A percentile compares a stretch with the other conserved stretches of the same genome.
Conservation (phyloP, 257 asterid species). For the Nicotiana sylvestris region DNA sequence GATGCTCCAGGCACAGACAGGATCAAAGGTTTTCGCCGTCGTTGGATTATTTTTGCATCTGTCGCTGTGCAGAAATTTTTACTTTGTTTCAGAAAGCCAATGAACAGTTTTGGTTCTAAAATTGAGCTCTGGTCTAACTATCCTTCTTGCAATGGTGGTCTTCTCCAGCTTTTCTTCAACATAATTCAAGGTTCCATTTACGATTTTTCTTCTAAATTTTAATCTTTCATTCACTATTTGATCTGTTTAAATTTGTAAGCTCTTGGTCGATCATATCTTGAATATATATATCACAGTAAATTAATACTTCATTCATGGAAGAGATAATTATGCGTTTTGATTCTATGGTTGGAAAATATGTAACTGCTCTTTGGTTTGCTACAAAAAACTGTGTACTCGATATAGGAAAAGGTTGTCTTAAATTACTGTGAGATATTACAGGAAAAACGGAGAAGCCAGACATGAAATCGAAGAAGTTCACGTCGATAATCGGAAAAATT, state of each 20-base stretch:
- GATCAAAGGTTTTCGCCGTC: constrained; percentile 19
- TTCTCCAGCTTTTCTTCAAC: constrained; percentile 31
- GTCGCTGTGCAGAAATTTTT: constrained; percentile 38
- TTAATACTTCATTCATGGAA: no score
- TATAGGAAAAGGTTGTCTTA: no score
- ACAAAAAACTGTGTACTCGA: no score
- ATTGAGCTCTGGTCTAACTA: constrained; percentile 44
- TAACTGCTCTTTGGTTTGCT: no score
- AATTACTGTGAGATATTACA: constrained; percentile 5
- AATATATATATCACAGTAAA: no score
- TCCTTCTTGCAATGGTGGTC: constrained; percentile 53
- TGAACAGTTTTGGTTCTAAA: constrained; percentile 34
- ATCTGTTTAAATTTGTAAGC: no score
- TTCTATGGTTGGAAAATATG: no score
- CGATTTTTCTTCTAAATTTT: neutral
- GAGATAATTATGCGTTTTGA: no score
- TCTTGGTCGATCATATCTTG: no score
- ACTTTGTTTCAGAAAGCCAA: constrained; percentile 30
- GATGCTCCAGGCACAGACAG: constrained; percentile 17
- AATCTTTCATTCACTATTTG: neutral
- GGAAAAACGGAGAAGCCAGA: constrained; percentile 60
- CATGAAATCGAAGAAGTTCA: constrained; percentile 34
- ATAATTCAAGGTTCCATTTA: constrained; percentile 32
- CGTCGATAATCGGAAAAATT: constrained; percentile 36
- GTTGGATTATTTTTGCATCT: constrained; percentile 64